phyloP scores from a whole-genome alignment of 768 basidiomycete species.

The Thelephora aurantiotincta region DNA sequence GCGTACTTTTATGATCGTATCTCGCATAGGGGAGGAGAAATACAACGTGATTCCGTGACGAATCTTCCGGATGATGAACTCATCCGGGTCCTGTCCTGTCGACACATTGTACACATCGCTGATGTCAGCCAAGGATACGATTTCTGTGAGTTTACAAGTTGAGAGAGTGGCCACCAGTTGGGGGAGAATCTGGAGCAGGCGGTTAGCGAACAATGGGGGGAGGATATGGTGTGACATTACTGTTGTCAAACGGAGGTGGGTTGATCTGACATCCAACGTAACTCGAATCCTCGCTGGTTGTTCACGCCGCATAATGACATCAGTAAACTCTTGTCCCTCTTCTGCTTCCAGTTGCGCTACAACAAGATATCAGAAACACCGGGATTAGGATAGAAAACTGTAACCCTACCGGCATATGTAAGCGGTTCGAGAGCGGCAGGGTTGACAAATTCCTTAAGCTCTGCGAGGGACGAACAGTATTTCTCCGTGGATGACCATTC shows the following conservation, averaged over 20 bases:
- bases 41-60: constrained; percentile 61
- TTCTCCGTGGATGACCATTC: constrained; percentile 21
- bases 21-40: constrained; percentile 58
- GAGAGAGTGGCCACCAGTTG: constrained; percentile 52
- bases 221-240: constrained; percentile 37
- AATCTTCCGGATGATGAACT: constrained; percentile 70
- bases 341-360: constrained; percentile 55
- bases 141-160: constrained; percentile 67
- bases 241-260: constrained; percentile 67
- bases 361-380: not conserved
- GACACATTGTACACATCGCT: constrained; percentile 80
- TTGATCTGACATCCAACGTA: constrained; percentile 45
- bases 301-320: constrained; percentile 53
- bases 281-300: constrained; percentile 63
- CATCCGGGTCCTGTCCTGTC: constrained; percentile 59
- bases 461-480: constrained; percentile 48
- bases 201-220: constrained; percentile 3
- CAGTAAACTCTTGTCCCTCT: constrained; percentile 31
- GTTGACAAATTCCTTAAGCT: constrained; percentile 44
- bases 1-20: constrained; percentile 59
- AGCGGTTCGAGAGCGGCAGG: constrained; percentile 29
- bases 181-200: constrained; percentile 41
- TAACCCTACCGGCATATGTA: constrained; percentile 38
- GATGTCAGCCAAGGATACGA: constrained; percentile 66
- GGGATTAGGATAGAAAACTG: constrained; percentile 3